Evolutionary conservation across 129 eudicot genomes (phyloP), one percentile per base, ranked within the genome.

Genomic region (Chrysanthemum lavandulifolium): DNA sequence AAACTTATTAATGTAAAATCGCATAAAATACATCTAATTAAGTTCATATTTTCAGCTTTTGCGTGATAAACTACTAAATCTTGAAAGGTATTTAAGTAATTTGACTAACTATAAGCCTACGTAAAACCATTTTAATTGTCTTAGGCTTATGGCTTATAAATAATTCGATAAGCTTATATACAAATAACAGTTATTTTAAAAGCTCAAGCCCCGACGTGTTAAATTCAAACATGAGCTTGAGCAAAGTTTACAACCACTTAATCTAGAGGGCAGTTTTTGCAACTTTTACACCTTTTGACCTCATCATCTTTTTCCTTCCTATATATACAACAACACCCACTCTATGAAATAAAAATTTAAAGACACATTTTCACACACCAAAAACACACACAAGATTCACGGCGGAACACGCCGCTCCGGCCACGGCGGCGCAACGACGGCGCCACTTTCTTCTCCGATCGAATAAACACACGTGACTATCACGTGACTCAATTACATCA

Each of bases 371-470:
- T 36, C 43, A 36, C 43, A 36, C 43, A 36, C 43, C 7, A 36
- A 40, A 64, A 53, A 59, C 61, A 51, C 15, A 63, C 72, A 64
- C 73, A 71, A 71, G 72, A 78, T 63, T 78, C 77, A 56, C 82
- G 76, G 76, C 81, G 81, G 69, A 69, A 70, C 52, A 71, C 82
- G 73, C 73, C 82, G 72, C 72, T 52, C 52, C 72, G 65, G 61
- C 77, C 2, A 55, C 36, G 59, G 60, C 76, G 76, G 59, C 10
- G 77, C 77, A 72, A 15, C 77, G 43, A 36, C 43, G 43, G 43
- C 43, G 43, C 43, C 8, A 27, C 19, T n/a, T 6, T 10, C 59
- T 55, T 72, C 68, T 78, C 62, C 73, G 73, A 78, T 78, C 78
- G 63, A 36, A 36, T 36, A 36, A 36, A 0, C 9, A 9, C 43